Evolutionary conservation across 2,329 filamentous ascomycete genomes (phyloP).

Genomic region (Fusarium sp.): DNA sequence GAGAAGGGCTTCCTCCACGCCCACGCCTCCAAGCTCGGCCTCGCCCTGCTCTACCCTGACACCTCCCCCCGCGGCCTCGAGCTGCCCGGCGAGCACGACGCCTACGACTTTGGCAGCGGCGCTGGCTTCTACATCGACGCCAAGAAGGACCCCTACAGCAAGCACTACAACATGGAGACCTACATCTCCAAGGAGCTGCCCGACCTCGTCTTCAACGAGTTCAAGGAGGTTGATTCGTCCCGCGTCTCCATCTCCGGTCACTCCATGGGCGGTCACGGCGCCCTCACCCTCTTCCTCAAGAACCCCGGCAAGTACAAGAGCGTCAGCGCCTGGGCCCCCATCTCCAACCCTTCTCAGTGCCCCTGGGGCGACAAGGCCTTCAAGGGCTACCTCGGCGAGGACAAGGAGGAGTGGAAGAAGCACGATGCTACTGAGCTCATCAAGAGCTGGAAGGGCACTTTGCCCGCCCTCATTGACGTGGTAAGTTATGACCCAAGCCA

Average conservation of each 20-base stretch:
- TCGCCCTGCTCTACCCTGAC: slow-evolving; percentile 95
- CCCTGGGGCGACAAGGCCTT: slow-evolving; percentile 98
- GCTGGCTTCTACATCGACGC: slow-evolving; percentile 97
- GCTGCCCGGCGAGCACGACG: slow-evolving; percentile 85
- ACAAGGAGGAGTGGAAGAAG: slow-evolving; percentile 81
- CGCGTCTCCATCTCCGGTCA: slow-evolving; percentile 90
- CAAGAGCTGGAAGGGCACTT: slow-evolving; percentile 74
- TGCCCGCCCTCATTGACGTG: slow-evolving; percentile 89
- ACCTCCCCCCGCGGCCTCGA: slow-evolving; percentile 88
- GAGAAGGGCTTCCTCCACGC: slow-evolving; percentile 93
- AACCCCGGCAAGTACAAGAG: slow-evolving; percentile 90
- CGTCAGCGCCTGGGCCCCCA: slow-evolving; percentile 90
- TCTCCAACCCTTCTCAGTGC: slow-evolving; percentile 84
- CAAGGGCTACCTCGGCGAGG: slow-evolving; percentile 83
- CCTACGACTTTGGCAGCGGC: slow-evolving; percentile 90
- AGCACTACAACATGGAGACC: slow-evolving; percentile 92
- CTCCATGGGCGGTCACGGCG: slow-evolving; percentile 97
- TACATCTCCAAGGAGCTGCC: slow-evolving; percentile 95
- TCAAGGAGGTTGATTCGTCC: slow-evolving; percentile 73
- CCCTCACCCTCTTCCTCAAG: slow-evolving; percentile 90
- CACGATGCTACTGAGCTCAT: slow-evolving; percentile 94
- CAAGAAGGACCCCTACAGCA: slow-evolving; percentile 75
- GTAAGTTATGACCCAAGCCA: slow-evolving; percentile 59
- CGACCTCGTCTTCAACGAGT: slow-evolving; percentile 75
- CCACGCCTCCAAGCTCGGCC: slow-evolving; percentile 79